These are phyloP conservation scores for Blastobotrys buckinghamii DNA, from an alignment of 1,139 yeast species.

Conservation along the genomic window DNA sequence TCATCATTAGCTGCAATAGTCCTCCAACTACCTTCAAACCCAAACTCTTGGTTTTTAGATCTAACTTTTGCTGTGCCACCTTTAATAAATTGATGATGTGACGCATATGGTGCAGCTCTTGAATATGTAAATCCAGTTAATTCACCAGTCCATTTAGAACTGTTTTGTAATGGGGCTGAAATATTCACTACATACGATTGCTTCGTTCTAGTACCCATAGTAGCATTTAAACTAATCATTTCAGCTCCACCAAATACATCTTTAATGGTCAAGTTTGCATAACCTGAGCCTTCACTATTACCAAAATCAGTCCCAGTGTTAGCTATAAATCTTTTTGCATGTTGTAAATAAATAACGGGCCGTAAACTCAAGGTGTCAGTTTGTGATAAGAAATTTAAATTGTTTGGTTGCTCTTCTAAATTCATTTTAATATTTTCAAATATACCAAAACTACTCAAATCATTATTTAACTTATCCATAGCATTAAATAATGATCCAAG, in stretches of 20 bases:
- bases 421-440: conserved; percentile 42
- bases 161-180: conserved; percentile 54
- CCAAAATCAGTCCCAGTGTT: conserved; percentile 94
- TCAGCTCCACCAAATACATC: conserved; percentile 92
- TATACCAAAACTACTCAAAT: conserved; percentile 36
- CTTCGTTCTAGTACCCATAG: conserved; percentile 66
- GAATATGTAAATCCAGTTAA: conserved; percentile 51
- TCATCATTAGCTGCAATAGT: conserved; percentile 43
- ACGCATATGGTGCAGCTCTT: conserved; percentile 61
- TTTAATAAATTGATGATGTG: conserved; percentile 53
- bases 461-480: conserved; percentile 29
- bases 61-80: conserved; percentile 54
- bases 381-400: conserved; percentile 16
- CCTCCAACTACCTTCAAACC: conserved; percentile 61
- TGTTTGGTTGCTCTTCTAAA: conserved; percentile 30
- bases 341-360: conserved; percentile 21
- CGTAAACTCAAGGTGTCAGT: conserved; percentile 16
- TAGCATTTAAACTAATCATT: conserved; percentile 65
- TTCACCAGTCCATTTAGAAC: conserved; percentile 50
- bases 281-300: conserved; percentile 93
- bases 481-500: conserved; percentile 27
- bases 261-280: conserved; percentile 50
- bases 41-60: conserved; percentile 40
- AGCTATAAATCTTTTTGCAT: conserved; percentile 49
- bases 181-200: conserved; percentile 57